phyloP scores from a whole-genome alignment of 106 monocot genomes.

The Allium sativum region DNA sequence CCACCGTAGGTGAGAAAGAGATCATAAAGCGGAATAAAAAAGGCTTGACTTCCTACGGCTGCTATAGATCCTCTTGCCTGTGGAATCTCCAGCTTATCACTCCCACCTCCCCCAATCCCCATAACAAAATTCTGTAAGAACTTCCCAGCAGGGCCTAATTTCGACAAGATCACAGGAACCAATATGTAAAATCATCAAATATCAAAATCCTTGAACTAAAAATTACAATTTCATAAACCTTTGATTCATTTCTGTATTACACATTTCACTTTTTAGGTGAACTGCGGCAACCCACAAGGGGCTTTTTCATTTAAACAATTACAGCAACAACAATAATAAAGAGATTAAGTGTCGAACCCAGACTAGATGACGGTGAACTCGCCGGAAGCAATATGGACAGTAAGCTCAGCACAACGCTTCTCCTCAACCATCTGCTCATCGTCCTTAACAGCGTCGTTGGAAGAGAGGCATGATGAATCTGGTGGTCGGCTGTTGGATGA shows the following conservation, averaged over 20 bases:
- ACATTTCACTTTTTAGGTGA: background rate
- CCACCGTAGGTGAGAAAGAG: constrained; percentile 85
- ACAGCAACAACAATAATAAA: background rate
- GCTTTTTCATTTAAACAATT: too few relatives aligned
- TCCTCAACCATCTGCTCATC: constrained; percentile 17
- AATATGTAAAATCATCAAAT: constrained; percentile 9
- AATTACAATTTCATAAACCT: background rate
- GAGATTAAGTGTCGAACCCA: constrained; percentile 17
- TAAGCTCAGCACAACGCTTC: too few relatives aligned
- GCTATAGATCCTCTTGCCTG: constrained; percentile 55
- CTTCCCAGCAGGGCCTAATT: constrained; percentile 35
- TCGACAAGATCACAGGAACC: constrained; percentile 11
- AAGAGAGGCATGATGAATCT: background rate
- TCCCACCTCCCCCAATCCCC: constrained; percentile 4
- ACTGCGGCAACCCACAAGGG: too few relatives aligned
- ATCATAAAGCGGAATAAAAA: constrained; percentile 82
- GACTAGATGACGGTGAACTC: constrained; percentile 65
- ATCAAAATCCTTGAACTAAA: background rate
- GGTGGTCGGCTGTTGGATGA: constrained; percentile 16
- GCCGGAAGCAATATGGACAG: constrained; percentile 77
- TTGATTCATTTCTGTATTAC: too few relatives aligned
- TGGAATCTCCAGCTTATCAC: constrained; percentile 36
- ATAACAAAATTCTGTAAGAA: constrained; percentile 26
- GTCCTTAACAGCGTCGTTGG: constrained; percentile 31
- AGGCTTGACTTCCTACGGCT: constrained; percentile 53